Percentiles rank a stretch among this genome's conserved stretches.
Conservation (phyloP, 2,329 filamentous ascomycete genomes). For the Ceratocystiopsis brevicomis region DNA sequence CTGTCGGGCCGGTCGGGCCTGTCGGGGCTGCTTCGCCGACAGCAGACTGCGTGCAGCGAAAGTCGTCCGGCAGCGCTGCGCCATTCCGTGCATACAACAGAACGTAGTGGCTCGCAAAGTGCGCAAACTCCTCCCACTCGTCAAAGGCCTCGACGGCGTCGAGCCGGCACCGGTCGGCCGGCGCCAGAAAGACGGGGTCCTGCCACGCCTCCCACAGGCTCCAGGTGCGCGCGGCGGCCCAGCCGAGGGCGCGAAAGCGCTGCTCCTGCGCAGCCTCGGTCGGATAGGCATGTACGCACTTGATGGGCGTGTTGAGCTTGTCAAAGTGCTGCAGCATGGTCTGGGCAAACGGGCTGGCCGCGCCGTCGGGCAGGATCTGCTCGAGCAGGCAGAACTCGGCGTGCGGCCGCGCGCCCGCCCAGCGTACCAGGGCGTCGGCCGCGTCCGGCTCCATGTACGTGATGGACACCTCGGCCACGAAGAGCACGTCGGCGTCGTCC, state of each 20-base stretch:
- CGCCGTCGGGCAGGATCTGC: slow-evolving; percentile 64
- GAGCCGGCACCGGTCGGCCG: slow-evolving; percentile 38
- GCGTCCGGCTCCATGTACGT: slow-evolving; percentile 68
- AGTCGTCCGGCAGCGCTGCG: neutral
- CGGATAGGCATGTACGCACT: slow-evolving; percentile 53
- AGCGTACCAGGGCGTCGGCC: slow-evolving; percentile 55
- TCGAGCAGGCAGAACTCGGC: slow-evolving; percentile 64
- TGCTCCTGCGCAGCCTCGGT: slow-evolving; percentile 42
- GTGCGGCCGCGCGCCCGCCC: slow-evolving; percentile 53
- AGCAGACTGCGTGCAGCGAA: no score
- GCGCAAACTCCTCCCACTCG: slow-evolving; percentile 85
- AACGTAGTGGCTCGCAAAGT: slow-evolving; percentile 74
- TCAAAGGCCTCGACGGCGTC: slow-evolving; percentile 71
- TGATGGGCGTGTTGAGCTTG: slow-evolving; percentile 62
- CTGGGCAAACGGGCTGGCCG: slow-evolving; percentile 61
- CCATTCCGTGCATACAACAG: slow-evolving; percentile 44
- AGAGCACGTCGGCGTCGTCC: slow-evolving; percentile 38
- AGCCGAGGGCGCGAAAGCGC: slow-evolving; percentile 54
- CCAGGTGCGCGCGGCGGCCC: slow-evolving; percentile 39
- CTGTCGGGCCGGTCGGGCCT: neutral
- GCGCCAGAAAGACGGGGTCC: slow-evolving; percentile 43
- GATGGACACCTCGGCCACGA: slow-evolving; percentile 76
- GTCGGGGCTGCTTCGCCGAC: neutral
- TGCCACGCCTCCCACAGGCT: slow-evolving; percentile 75
- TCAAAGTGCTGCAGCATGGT: slow-evolving; percentile 75